Conservation (phyloP, 2,329 filamentous ascomycete species). For the Fusarium sp. region DNA sequence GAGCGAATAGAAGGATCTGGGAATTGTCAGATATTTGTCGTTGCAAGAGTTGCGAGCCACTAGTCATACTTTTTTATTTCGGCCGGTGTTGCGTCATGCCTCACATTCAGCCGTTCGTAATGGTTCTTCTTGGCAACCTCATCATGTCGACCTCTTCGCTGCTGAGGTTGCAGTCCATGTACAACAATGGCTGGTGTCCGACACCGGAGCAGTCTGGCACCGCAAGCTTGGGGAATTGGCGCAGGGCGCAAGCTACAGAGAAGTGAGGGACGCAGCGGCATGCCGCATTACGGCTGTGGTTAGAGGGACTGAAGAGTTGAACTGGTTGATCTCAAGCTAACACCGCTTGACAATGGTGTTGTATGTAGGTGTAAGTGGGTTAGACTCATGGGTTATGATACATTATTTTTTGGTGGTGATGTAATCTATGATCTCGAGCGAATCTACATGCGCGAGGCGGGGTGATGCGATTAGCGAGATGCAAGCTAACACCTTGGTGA, state of each 20-base stretch:
- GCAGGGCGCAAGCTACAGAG: constrained; percentile 41
- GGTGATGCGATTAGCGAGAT: constrained; percentile 39
- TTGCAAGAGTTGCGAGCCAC: background rate
- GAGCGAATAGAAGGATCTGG: constrained; percentile 84
- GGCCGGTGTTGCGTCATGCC: constrained; percentile 71
- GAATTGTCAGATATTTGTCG: constrained; percentile 4
- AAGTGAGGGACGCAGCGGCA: constrained; percentile 61
- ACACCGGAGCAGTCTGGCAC: constrained; percentile 36
- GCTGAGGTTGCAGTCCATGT: constrained; percentile 19
- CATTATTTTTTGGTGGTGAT: constrained; percentile 42
- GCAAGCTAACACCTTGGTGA: background rate
- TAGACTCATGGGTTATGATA: constrained; percentile 7
- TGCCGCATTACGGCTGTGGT: constrained; percentile 67
- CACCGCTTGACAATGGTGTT: background rate
- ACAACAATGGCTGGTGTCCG: constrained; percentile 13
- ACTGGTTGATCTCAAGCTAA: background rate
- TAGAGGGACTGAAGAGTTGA: background rate
- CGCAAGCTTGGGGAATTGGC: constrained; percentile 37
- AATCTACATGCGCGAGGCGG: constrained; percentile 30
- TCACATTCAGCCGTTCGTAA: constrained; percentile 85
- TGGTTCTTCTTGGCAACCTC: constrained; percentile 64
- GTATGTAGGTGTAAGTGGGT: constrained; percentile 8
- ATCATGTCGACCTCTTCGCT: constrained; percentile 34
- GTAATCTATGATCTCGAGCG: constrained; percentile 39
- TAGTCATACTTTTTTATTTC: constrained; percentile 83